Evolutionary conservation across 164 flowering plant genomes (phyloP).

Genomic region (Echeveria elegans): DNA sequence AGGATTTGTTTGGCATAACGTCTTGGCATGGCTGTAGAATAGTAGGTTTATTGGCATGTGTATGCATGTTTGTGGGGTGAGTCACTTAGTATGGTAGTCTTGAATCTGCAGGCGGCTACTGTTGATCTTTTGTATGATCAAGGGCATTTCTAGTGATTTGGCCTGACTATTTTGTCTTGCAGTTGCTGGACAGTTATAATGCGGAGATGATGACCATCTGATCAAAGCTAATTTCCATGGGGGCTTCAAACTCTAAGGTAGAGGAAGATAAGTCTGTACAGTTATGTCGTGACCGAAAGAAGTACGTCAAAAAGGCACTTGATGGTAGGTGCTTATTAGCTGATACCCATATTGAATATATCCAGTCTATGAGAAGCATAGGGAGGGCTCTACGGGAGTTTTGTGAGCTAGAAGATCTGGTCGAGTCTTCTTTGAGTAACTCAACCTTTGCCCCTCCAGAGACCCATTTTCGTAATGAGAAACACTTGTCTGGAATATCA

Average conservation of each 20-base stretch:
- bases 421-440: slow-evolving; percentile 53
- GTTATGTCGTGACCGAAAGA: slow-evolving; percentile 82
- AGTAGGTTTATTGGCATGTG: neutral
- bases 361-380: slow-evolving; percentile 51
- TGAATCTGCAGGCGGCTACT: neutral
- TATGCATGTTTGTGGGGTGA: neutral
- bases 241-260: slow-evolving; percentile 57
- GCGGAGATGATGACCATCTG: neutral
- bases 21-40: neutral
- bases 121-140: neutral
- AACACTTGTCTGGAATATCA: slow-evolving; percentile 54
- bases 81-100: neutral
- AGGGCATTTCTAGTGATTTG: neutral
- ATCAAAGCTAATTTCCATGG: slow-evolving; percentile 35
- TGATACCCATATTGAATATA: slow-evolving; percentile 68
- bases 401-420: slow-evolving; percentile 48
- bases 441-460: slow-evolving; percentile 72
- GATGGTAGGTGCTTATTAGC: slow-evolving; percentile 85
- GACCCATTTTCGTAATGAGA: slow-evolving; percentile 52
- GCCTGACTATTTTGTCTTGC: neutral
- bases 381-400: slow-evolving; percentile 70
- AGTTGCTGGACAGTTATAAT: neutral
- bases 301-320: slow-evolving; percentile 70
- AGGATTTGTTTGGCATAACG: neutral
- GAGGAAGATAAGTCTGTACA: slow-evolving; percentile 83